Base-by-base conservation (phyloP, 176 grass and related monocot species). In the Oryza nivara region DNA sequence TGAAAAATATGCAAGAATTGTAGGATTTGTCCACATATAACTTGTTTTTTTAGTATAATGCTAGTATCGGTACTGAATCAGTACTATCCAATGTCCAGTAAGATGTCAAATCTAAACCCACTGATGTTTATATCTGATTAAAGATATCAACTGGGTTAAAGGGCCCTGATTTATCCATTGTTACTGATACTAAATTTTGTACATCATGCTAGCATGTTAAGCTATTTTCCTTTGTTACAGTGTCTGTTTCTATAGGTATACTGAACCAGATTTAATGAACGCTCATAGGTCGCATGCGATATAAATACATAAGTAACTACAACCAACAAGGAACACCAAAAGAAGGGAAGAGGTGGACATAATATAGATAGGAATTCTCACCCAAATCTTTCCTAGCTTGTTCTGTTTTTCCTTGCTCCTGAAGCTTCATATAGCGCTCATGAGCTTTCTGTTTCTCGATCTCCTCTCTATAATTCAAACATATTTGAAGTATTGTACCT, bases 321-420 rank as follows among this genome's bases (percentile, higher is more conserved):
- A 13, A 47, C 30, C 65, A 74, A 36, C 64, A 73, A 70, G 49
- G 34, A 73, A 40, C 6, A 28, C 10, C 12, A 47, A 67, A 8
- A 78, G 25, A 14, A 76, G 51, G 9, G 20, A 34, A 70, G 23
- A 13, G 13, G 19, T 26, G 70, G 45, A 51, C 30, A 56, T 9
- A 56, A 90, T 19, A 86, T 67, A 41, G 58, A 88, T 70, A 81
- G 87, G 49, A 72, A 91, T 54, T 73, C 86, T 81, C 83, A 99
- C 97, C 97, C 73, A 99, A 92, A 94, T 99, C 93, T 82, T 99
- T 99, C 65, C 84, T 84, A 48, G 97, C 75, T 83, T 96, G 93
- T 77, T 99, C 97, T 30, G 97, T 99, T 83, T 99, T 99, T 22
- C 97, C 97, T 89, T 99, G 97, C 76, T 99, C 97, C 80, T 99